A percentile compares a stretch with the other conserved stretches of the same genome.
These are phyloP conservation scores for Kernera saxatilis DNA, from an alignment of 345 rosid species.

Conservation along the genomic window DNA sequence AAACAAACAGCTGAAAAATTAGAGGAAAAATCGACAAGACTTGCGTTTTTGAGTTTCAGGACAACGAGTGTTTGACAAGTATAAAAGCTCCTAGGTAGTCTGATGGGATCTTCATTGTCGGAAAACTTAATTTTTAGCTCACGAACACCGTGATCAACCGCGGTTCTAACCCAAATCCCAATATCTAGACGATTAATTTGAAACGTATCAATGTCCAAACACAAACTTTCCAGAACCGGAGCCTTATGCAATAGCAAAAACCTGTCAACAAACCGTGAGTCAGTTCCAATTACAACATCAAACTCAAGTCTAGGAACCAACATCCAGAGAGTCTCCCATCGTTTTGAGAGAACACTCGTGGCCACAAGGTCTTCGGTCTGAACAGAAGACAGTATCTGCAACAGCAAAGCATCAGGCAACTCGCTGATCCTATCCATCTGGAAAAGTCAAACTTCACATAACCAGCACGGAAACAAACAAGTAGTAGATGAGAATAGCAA, in stretches of 20 bases:
- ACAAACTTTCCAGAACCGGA: neutral
- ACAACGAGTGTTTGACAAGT: neutral
- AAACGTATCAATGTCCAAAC: neutral
- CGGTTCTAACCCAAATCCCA: neutral
- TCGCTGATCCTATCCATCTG: constrained; percentile 2
- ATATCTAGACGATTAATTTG: neutral
- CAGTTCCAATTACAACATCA: neutral
- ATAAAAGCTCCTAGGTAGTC: neutral
- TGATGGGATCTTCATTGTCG: neutral
- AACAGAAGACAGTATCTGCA: neutral
- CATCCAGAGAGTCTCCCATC: constrained; percentile 3
- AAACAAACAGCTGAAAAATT: neutral
- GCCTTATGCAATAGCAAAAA: neutral
- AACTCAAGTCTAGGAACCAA: neutral
- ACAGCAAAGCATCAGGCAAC: neutral
- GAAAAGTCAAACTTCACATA: no score
- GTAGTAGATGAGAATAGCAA: neutral
- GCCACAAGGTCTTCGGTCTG: neutral
- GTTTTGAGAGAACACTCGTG: neutral
- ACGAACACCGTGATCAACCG: neutral
- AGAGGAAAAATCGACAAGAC: neutral
- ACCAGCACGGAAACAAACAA: no score
- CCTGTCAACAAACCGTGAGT: neutral
- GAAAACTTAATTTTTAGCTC: neutral
- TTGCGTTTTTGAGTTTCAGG: neutral